These are phyloP conservation scores for Phytophthora aleatoria DNA, from an alignment of 352 stramenopile genomes.

Conservation along the genomic window DNA sequence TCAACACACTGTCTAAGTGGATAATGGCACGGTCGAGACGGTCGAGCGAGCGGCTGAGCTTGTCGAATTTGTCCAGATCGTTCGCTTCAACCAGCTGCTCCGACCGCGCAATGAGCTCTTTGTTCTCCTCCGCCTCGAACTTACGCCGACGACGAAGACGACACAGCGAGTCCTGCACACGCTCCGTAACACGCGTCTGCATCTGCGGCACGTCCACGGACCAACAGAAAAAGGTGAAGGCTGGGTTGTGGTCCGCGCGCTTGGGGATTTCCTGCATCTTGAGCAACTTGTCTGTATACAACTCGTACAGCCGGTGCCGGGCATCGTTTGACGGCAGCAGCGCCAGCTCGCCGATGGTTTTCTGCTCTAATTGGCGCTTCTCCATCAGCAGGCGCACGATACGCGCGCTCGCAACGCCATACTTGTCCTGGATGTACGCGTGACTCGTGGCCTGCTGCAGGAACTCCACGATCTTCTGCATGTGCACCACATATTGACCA, in stretches of 20 bases:
- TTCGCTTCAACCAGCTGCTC: constrained; percentile 87
- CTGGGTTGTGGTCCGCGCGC: constrained; percentile 88
- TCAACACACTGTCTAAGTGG: constrained; percentile 87
- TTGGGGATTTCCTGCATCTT: constrained; percentile 90
- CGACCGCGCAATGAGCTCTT: constrained; percentile 88
- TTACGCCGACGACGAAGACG: constrained; percentile 73
- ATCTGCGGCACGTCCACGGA: constrained; percentile 77
- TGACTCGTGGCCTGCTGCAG: constrained; percentile 80
- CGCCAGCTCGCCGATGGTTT: constrained; percentile 83
- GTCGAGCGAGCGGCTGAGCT: constrained; percentile 83
- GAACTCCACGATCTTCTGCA: constrained; percentile 89
- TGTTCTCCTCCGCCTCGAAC: constrained; percentile 83
- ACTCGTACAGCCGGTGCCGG: constrained; percentile 80
- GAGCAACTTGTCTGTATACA: constrained; percentile 76
- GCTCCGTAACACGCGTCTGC: constrained; percentile 64
- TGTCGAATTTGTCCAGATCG: constrained; percentile 88
- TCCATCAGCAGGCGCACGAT: constrained; percentile 87
- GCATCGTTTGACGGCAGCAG: constrained; percentile 84
- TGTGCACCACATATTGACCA: constrained; percentile 89
- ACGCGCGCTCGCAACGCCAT: constrained; percentile 76
- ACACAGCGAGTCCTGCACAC: constrained; percentile 72
- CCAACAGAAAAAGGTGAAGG: constrained; percentile 89
- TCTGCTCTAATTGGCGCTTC: constrained; percentile 88
- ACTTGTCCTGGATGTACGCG: constrained; percentile 84
- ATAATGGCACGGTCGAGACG: constrained; percentile 83